phyloP scores from a whole-genome alignment of 306 rosid species.

The Coriaria nepalensis region DNA sequence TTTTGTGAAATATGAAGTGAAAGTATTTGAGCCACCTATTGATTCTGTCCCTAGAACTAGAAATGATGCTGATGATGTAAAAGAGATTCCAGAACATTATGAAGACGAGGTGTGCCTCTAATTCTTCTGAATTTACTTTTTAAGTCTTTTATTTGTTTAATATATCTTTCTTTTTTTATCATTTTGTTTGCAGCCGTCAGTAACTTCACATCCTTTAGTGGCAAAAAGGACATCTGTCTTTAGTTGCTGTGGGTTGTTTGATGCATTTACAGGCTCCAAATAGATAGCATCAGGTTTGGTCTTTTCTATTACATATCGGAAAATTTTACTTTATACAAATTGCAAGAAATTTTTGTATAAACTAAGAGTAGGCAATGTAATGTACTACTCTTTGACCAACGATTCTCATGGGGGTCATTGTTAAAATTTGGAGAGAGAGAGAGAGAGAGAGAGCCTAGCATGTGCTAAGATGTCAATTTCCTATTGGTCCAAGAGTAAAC shows the following conservation, averaged over 20 bases:
- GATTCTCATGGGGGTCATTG: too few relatives aligned
- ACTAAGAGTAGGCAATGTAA: too few relatives aligned
- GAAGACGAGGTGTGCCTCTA: conserved; percentile 44
- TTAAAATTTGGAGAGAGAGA: too few relatives aligned
- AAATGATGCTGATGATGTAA: conserved; percentile 19
- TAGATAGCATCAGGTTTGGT: conserved; percentile 3
- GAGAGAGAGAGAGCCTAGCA: too few relatives aligned
- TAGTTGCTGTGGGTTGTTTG: conserved; percentile 18
- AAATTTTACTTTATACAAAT: too few relatives aligned
- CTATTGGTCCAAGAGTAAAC: too few relatives aligned
- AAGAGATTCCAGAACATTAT: conserved; percentile 29
- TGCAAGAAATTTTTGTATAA: too few relatives aligned
- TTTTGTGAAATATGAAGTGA: conserved; percentile 1
- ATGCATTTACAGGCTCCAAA: conserved; percentile 14
- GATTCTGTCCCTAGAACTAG: conserved; percentile 17
- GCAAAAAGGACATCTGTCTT: conserved; percentile 10
- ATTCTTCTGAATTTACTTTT: too few relatives aligned
- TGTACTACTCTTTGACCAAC: too few relatives aligned
- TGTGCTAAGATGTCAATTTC: too few relatives aligned
- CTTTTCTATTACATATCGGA: too few relatives aligned
- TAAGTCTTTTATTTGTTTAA: too few relatives aligned
- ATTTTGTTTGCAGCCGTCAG: conserved; percentile 6
- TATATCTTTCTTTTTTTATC: neutral
- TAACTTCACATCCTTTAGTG: conserved; percentile 3
- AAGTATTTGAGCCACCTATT: conserved; percentile 15